Conservation (phyloP, 2,329 filamentous ascomycete species). For the Westerdykella sp. region DNA sequence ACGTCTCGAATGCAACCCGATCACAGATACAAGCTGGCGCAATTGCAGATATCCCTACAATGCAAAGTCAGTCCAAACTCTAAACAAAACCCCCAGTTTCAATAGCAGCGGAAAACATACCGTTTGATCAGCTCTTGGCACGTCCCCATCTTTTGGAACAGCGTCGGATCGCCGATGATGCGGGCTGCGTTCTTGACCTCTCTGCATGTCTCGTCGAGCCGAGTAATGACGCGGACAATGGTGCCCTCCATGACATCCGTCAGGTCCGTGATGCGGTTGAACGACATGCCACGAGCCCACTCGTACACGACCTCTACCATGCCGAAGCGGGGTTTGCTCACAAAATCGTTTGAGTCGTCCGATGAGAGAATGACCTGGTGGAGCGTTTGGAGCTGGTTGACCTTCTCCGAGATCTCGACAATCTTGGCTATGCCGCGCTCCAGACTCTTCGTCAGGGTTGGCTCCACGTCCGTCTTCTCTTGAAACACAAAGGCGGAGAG, state of each 20-base stretch:
- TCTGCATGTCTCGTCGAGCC: conserved; percentile 90
- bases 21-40: conserved; percentile 37
- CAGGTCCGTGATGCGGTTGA: conserved; percentile 93
- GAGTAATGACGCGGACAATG: conserved; percentile 89
- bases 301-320: conserved; percentile 97
- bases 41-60: conserved; percentile 38
- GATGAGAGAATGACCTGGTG: conserved; percentile 87
- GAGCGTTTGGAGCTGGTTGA: conserved; percentile 81
- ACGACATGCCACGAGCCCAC: conserved; percentile 96
- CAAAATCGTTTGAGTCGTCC: conserved; percentile 90
- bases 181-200: conserved; percentile 97
- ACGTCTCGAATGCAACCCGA: too few species aligned
- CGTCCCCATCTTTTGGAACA: conserved; percentile 95
- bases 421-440: conserved; percentile 80
- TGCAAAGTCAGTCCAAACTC: conserved; percentile 14
- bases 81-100: not conserved
- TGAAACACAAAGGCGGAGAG: conserved; percentile 96
- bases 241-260: conserved; percentile 97
- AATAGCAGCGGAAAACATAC: conserved; percentile 57
- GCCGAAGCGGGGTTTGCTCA: conserved; percentile 78
- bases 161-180: conserved; percentile 85
- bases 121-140: conserved; percentile 97
- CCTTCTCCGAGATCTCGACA: conserved; percentile 82
- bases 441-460: conserved; percentile 73
- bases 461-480: conserved; percentile 81